These are phyloP conservation scores for Hypomontagnella submonticulosa DNA, from an alignment of 495 filamentous ascomycete species.

Conservation along the genomic window DNA sequence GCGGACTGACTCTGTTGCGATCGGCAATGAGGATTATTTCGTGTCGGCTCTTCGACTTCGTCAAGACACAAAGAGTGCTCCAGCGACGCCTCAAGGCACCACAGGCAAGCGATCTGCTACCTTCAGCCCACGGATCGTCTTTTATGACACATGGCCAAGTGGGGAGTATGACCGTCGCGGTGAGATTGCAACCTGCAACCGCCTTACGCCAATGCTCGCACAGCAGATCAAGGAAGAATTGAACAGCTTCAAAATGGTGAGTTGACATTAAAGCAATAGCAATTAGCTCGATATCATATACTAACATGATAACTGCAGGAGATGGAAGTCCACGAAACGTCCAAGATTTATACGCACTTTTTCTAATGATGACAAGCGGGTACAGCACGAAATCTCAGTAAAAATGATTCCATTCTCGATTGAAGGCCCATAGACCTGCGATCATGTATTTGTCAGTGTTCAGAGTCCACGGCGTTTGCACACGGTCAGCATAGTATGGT, in stretches of 20 bases:
- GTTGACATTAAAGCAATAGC: constrained; percentile 41
- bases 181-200: constrained; percentile 97
- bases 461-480: constrained; percentile 48
- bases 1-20: constrained; percentile 72
- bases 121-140: constrained; percentile 93
- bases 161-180: constrained; percentile 96
- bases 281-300: neutral
- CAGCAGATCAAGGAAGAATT: constrained; percentile 99
- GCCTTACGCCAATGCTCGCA: constrained; percentile 93
- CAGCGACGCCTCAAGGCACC: constrained; percentile 75
- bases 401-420: constrained; percentile 51
- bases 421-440: constrained; percentile 47
- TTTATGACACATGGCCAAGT: constrained; percentile 95
- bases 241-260: constrained; percentile 99
- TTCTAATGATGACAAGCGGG: constrained; percentile 70
- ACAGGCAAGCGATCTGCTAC: constrained; percentile 74
- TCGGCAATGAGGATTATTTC: constrained; percentile 91
- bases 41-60: constrained; percentile 74
- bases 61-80: constrained; percentile 77
- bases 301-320: constrained; percentile 71
- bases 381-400: constrained; percentile 46
- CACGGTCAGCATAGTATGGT: constrained; percentile 62
- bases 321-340: constrained; percentile 99
- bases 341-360: constrained; percentile 99
- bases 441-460: constrained; percentile 56